Evolutionary conservation across 2,329 filamentous ascomycete species (phyloP).

Genomic region (Hirsutella rhossiliensis): DNA sequence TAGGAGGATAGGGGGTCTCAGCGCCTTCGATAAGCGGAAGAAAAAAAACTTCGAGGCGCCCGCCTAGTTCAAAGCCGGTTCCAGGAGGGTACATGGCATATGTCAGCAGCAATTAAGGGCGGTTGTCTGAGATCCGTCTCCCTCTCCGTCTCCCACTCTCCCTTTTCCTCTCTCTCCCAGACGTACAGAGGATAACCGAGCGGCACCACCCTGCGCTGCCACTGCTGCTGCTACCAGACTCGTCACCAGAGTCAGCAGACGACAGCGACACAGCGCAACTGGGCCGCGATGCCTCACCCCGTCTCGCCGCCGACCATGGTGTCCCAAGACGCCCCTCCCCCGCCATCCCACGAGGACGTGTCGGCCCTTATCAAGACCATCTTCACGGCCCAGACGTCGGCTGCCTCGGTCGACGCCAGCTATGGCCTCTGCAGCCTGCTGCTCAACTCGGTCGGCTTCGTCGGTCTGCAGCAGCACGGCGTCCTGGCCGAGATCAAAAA

Average conservation of each 20-base stretch:
- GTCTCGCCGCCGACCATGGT: slow-evolving; percentile 36
- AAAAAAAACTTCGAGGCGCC: no score
- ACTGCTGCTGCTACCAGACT: not conserved
- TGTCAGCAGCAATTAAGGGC: no score
- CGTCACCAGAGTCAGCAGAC: not conserved
- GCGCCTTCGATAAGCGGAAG: no score
- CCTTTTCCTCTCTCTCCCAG: no score
- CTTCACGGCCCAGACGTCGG: slow-evolving; percentile 57
- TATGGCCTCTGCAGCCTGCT: slow-evolving; percentile 50
- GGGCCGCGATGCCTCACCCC: slow-evolving; percentile 31
- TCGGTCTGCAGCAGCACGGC: slow-evolving; percentile 40
- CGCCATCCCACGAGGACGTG: slow-evolving; percentile 56
- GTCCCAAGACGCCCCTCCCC: slow-evolving; percentile 34
- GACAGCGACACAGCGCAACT: not conserved
- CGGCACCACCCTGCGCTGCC: not conserved
- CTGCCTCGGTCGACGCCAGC: slow-evolving; percentile 53
- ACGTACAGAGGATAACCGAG: not conserved
- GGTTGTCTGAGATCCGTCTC: no score
- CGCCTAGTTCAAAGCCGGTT: no score
- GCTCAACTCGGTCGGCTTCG: slow-evolving; percentile 39
- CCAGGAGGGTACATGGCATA: no score
- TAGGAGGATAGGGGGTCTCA: no score
- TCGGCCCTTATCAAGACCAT: slow-evolving; percentile 51
- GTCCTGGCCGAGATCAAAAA: slow-evolving; percentile 48
- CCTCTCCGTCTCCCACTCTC: no score